phyloP scores from a whole-genome alignment of 805 yeast genomes.

The Pichia phayaonensis region DNA sequence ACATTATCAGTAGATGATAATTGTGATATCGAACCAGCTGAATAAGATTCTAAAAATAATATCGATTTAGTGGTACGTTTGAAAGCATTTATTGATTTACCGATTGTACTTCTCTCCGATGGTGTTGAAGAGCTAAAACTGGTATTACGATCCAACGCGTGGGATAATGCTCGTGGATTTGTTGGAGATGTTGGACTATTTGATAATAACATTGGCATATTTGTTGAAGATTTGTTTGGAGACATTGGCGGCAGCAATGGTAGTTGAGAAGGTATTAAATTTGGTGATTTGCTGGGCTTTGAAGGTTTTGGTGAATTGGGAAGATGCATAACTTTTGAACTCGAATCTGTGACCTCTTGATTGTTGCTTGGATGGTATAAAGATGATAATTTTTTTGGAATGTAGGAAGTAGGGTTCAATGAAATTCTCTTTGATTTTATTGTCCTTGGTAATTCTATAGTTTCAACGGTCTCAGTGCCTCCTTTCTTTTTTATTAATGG shows the following conservation, averaged over 20 bases:
- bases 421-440: background rate
- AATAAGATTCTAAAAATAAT: slow-evolving; percentile 9
- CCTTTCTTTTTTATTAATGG: slow-evolving; percentile 3
- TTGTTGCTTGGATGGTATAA: background rate
- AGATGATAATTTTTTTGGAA: background rate
- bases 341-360: background rate
- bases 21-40: background rate
- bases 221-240: background rate
- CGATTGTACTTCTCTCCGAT: slow-evolving; percentile 10
- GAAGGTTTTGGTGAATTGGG: background rate
- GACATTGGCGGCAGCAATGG: background rate
- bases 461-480: background rate
- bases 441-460: background rate
- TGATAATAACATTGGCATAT: background rate
- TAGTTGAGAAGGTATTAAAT: background rate
- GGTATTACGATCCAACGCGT: background rate
- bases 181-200: background rate
- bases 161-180: background rate
- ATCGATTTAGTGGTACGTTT: slow-evolving; percentile 12
- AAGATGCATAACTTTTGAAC: background rate
- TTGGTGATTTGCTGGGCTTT: background rate
- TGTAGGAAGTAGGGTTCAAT: background rate
- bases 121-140: slow-evolving; percentile 10
- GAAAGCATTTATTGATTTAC: slow-evolving; percentile 9
- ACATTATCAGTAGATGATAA: background rate